These are phyloP conservation scores for Fusarium solani-melongenae DNA, from an alignment of 2,329 filamentous ascomycete genomes.

Conservation along the genomic window DNA sequence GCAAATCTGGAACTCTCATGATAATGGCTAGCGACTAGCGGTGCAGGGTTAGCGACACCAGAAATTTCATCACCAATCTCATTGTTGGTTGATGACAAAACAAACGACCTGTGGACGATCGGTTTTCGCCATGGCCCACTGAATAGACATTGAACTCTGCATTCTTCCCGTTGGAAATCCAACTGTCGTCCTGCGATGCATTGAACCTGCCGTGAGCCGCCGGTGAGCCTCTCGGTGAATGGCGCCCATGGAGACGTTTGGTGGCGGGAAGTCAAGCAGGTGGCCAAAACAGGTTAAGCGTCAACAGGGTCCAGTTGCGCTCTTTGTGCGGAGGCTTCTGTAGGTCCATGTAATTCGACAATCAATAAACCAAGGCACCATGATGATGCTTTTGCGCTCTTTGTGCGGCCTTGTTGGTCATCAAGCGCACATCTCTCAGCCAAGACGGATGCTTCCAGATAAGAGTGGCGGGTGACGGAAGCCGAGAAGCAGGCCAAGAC, in stretches of 20 bases:
- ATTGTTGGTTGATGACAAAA: not conserved
- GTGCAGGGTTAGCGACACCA: not conserved
- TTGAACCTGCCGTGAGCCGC: not conserved
- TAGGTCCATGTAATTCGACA: not conserved
- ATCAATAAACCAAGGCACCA: not conserved
- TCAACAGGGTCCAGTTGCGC: not conserved
- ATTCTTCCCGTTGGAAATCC: not conserved
- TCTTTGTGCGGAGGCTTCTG: conserved; percentile 1
- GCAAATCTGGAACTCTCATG: conserved; percentile 38
- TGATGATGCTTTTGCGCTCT: not conserved
- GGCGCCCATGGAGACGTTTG: not conserved
- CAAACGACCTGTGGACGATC: not conserved
- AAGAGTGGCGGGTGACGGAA: conserved; percentile 4
- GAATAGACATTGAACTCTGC: not conserved
- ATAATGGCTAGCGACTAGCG: conserved; percentile 29
- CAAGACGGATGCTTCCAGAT: conserved; percentile 2
- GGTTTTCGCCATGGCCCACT: not conserved
- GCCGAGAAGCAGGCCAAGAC: not conserved
- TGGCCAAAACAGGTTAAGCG: conserved; percentile 14
- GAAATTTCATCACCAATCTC: not conserved
- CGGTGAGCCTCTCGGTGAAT: conserved; percentile 2
- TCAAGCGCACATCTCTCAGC: not conserved
- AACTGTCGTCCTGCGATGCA: not conserved
- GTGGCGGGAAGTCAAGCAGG: not conserved
- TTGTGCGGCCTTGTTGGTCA: conserved; percentile 3